These are phyloP conservation scores for Beauveria sp. DNA, from an alignment of 2,329 filamentous ascomycete species.

Conservation along the genomic window DNA sequence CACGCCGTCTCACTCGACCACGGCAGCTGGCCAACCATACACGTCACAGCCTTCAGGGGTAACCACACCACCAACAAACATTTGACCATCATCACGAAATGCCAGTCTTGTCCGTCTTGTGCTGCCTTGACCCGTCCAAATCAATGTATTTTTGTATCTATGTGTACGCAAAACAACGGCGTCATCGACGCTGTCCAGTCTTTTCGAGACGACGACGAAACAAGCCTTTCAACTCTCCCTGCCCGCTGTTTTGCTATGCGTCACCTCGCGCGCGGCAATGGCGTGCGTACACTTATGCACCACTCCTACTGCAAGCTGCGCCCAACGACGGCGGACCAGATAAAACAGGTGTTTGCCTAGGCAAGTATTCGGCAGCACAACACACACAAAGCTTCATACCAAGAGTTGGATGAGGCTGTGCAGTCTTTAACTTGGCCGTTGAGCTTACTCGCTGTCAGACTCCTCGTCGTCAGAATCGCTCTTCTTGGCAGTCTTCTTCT, in stretches of 20 bases:
- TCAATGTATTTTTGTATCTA: slow-evolving; percentile 3
- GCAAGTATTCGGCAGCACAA: not conserved
- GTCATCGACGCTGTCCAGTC: not conserved
- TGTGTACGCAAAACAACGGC: not conserved
- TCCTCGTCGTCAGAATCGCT: slow-evolving; percentile 31
- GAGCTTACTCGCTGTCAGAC: slow-evolving; percentile 19
- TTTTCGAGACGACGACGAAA: not conserved
- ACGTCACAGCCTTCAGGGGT: slow-evolving; percentile 10
- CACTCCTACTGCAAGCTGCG: not conserved
- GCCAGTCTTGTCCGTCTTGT: not conserved
- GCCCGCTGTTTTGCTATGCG: slow-evolving; percentile 1
- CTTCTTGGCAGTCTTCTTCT: slow-evolving; percentile 52
- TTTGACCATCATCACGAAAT: not conserved
- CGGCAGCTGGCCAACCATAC: not conserved
- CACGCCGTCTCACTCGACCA: not conserved
- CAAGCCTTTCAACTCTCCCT: not conserved
- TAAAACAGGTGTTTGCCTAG: not conserved
- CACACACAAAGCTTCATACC: not conserved
- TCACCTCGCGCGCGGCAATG: not conserved
- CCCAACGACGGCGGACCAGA: not conserved
- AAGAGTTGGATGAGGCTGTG: slow-evolving; percentile 3
- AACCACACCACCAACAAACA: not conserved
- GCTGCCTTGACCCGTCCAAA: not conserved
- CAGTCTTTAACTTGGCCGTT: not conserved
- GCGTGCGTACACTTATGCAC: slow-evolving; percentile 4